Conservation (phyloP, 83 land plant genomes). For the Larix sibirica region DNA sequence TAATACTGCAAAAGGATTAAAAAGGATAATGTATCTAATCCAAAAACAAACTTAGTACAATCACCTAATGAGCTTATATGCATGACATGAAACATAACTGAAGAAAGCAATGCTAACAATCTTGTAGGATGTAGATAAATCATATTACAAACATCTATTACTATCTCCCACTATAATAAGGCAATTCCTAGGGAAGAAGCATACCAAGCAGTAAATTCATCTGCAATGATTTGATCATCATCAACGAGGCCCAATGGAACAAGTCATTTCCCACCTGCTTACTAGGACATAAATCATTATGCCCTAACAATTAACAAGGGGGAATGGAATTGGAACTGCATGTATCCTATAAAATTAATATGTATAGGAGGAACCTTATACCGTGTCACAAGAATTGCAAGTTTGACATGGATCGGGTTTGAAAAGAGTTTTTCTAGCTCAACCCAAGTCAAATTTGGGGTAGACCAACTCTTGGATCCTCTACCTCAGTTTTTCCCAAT, state of each 20-base stretch:
- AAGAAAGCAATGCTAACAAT: neutral
- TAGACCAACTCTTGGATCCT: too few relatives aligned
- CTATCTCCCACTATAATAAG: neutral
- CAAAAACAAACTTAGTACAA: too few relatives aligned
- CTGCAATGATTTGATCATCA: conserved; percentile 98
- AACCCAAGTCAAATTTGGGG: too few relatives aligned
- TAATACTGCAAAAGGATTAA: neutral
- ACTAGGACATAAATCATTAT: conserved; percentile 2
- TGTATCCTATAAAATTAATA: neutral
- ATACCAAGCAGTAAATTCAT: conserved; percentile 96
- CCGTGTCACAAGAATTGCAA: too few relatives aligned
- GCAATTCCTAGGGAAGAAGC: neutral
- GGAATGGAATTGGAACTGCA: neutral
- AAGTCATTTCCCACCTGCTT: conserved; percentile 80
- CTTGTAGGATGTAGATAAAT: neutral
- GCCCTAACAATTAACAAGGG: neutral
- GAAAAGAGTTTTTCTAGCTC: too few relatives aligned
- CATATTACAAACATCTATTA: neutral
- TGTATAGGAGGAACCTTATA: neutral
- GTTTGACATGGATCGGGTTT: too few relatives aligned
- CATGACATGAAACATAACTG: neutral
- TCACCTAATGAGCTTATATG: neutral
- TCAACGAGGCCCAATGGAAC: conserved; percentile 88
- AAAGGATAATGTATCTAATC: neutral
- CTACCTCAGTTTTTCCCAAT: too few relatives aligned